Evolutionary conservation across 495 filamentous ascomycete species (phyloP).

Genomic region (Neurospora africana): DNA sequence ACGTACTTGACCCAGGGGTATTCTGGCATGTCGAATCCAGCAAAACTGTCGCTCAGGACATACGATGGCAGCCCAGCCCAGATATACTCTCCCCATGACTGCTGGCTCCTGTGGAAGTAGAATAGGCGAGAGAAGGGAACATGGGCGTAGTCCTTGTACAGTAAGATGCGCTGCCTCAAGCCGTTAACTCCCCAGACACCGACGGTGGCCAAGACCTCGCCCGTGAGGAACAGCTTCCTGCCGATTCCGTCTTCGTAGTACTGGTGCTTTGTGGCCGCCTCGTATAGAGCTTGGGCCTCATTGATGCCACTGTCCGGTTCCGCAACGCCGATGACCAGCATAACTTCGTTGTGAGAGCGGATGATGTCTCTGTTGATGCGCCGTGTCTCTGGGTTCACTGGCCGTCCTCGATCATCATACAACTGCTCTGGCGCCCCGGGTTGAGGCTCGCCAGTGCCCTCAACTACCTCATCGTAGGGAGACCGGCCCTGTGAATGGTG

Average conservation of each 20-base stretch:
- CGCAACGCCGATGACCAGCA: slow-evolving; percentile 44
- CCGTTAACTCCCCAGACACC: slow-evolving; percentile 44
- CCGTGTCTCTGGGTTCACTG: slow-evolving; percentile 49
- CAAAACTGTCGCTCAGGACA: slow-evolving; percentile 14
- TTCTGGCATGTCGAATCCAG: slow-evolving; percentile 1
- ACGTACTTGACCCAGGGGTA: slow-evolving; percentile 18
- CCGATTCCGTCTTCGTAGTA: slow-evolving; percentile 32
- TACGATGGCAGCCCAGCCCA: slow-evolving; percentile 24
- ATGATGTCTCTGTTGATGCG: slow-evolving; percentile 40
- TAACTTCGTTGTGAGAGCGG: slow-evolving; percentile 47
- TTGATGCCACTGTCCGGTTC: slow-evolving; percentile 30
- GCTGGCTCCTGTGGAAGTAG: slow-evolving; percentile 13
- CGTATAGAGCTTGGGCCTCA: slow-evolving; percentile 19
- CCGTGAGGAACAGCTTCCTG: slow-evolving; percentile 24
- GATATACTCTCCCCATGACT: slow-evolving; percentile 21
- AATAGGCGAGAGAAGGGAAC: slow-evolving; percentile 29
- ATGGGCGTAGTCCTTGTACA: slow-evolving; percentile 37
- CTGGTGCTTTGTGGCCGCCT: slow-evolving; percentile 15
- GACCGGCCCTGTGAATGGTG: slow-evolving; percentile 49
- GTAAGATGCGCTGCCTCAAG: slow-evolving; percentile 38
- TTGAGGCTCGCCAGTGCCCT: slow-evolving; percentile 33
- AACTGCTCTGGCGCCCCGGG: slow-evolving; percentile 42
- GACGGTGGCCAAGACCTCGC: slow-evolving; percentile 28
- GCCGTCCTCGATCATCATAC: slow-evolving; percentile 62
- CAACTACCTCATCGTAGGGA: slow-evolving; percentile 55